Base-by-base conservation (phyloP, 2,329 filamentous ascomycete genomes). In the Peltaster fructicola region DNA sequence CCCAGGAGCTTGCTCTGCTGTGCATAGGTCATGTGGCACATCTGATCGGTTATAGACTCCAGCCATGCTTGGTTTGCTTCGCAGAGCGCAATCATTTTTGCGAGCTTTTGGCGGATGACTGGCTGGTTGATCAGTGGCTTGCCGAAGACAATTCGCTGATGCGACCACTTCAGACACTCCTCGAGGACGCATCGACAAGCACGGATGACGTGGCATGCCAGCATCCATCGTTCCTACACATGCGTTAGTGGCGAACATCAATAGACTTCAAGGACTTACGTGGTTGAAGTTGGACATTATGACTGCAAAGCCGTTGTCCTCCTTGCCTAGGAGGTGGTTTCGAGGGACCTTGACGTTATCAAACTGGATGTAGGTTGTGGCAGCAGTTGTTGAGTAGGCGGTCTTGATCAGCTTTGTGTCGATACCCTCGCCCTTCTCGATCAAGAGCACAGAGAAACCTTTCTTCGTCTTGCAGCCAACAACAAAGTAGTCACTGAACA, bases 271-370 rank as follows among this genome's bases (percentile, higher is more conserved):
- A 4, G 15, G 4, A 30, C 25, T 17, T 25, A 54, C 78, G 53
- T 88, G 78, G 60, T 88, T 88, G 57, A 90, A 90, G 56, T 90
- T 90, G 53, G 66, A 70, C 45, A 88, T 63, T 44, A 90, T 80
- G 15, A 88, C 77, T 33, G 73, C 65, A 44, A 90, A 84, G 5
- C 81, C 81, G 56, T 85, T 78, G 59, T 88, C 69, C 53, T 90
- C 80, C 45, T 78, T 59, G 32, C 81, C 81, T 5, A 91, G 57
- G 9, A 90, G 57, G 50, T 88, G 73, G 45, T 71, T 65, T 0
- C 69, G 73, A 0, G 81, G 80, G 0, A 90, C 80, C 56, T 81
- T 82, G 50, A 84, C 79, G 37, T 88, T 77, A 52, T 84, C 76
- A 48, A 79, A 85, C 24, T 80, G 78, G 41, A 90, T 66, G 48